Percentiles rank a stretch among this genome's conserved stretches.
Evolutionary conservation across 768 basidiomycete species (phyloP).

Genomic region (Collybiopsis confluens): DNA sequence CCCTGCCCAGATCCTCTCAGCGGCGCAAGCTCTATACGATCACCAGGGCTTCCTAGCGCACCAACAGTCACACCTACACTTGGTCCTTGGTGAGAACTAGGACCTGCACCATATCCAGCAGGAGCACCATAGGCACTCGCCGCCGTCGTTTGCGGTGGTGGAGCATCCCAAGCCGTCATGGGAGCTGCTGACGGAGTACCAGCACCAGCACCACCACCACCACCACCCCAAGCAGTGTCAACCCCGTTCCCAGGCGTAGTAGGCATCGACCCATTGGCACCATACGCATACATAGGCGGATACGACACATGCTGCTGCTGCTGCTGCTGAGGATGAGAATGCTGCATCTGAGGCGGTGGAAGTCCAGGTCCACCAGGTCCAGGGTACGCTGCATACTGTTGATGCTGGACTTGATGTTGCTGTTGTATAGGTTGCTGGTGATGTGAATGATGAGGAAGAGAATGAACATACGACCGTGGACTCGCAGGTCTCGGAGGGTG

Average conservation of each 20-base stretch:
- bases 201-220: no score
- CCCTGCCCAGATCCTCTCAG: constrained; percentile 13
- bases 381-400: not conserved
- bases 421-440: not conserved
- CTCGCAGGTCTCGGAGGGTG: constrained; percentile 1
- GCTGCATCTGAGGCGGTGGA: not conserved
- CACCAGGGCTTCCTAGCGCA: constrained; percentile 11
- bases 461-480: constrained; percentile 1
- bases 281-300: constrained; percentile 6
- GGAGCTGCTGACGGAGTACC: not conserved
- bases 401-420: not conserved
- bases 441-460: not conserved
- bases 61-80: constrained; percentile 6
- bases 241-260: not conserved
- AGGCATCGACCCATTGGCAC: not conserved
- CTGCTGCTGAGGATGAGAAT: not conserved
- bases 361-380: not conserved
- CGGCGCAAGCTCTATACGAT: constrained; percentile 32
- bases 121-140: not conserved
- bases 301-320: constrained; percentile 14
- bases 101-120: not conserved
- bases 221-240: not conserved
- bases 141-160: not conserved
- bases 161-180: not conserved
- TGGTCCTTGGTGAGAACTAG: constrained; percentile 5